Evolutionary conservation across 306 rosid genomes (phyloP).

Genomic region (Lathyrus aphaca): DNA sequence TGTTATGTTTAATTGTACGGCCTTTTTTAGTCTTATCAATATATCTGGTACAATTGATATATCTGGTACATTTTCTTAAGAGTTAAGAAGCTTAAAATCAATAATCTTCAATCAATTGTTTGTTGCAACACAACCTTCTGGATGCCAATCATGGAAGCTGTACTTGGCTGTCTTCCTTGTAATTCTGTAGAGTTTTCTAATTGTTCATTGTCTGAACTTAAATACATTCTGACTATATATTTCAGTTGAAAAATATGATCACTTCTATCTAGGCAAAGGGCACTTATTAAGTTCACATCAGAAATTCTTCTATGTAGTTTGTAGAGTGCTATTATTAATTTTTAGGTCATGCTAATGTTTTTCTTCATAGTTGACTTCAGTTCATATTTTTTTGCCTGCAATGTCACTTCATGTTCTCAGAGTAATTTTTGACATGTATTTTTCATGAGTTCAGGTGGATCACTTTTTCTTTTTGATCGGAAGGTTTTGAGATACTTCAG

Average conservation of each 20-base stretch:
- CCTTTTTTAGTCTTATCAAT: not conserved
- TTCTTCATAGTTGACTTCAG: not conserved
- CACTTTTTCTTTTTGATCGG: constrained; percentile 86
- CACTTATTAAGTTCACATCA: not conserved
- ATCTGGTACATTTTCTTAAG: constrained; percentile 7
- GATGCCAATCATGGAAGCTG: constrained; percentile 30
- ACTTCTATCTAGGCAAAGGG: constrained; percentile 43
- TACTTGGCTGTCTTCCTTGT: constrained; percentile 22
- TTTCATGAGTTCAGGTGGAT: constrained; percentile 70
- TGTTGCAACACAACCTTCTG: constrained; percentile 47
- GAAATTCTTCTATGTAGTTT: constrained; percentile 7
- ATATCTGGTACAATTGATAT: constrained; percentile 12
- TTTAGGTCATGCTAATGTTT: constrained; percentile 26
- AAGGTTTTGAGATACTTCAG: constrained; percentile 87
- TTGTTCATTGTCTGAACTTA: constrained; percentile 6
- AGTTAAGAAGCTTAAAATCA: constrained; percentile 8
- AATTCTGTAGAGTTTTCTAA: constrained; percentile 13
- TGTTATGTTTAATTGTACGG: constrained; percentile 4
- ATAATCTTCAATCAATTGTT: constrained; percentile 14
- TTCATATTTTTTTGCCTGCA: constrained; percentile 26
- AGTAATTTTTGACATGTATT: constrained; percentile 39
- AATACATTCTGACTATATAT: not conserved
- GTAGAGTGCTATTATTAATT: constrained; percentile 5
- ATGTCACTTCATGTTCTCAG: constrained; percentile 33
- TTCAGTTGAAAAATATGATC: not conserved